phyloP scores from a whole-genome alignment of 2,329 filamentous ascomycete genomes.

The Diaporthe nobilis region DNA sequence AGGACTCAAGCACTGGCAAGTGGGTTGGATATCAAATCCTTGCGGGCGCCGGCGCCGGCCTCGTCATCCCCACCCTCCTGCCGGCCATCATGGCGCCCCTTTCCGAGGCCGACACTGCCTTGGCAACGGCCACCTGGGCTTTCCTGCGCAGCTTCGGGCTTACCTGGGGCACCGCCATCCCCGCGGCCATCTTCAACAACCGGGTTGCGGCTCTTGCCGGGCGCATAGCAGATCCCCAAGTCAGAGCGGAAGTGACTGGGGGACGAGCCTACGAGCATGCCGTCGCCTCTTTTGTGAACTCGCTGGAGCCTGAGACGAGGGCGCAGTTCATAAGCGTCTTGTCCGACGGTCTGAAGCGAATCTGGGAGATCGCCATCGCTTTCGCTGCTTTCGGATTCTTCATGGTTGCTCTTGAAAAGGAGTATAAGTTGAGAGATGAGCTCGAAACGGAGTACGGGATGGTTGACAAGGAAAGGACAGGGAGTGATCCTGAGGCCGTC shows the following conservation, averaged over 20 bases:
- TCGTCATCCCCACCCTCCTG: slow-evolving; percentile 57
- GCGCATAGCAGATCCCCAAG: background rate
- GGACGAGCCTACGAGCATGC: slow-evolving; percentile 49
- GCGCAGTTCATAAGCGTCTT: slow-evolving; percentile 45
- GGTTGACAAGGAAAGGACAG: slow-evolving; percentile 38
- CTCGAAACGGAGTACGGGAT: slow-evolving; percentile 50
- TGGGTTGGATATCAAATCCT: slow-evolving; percentile 61
- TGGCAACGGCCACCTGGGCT: slow-evolving; percentile 57
- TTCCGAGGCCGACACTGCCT: slow-evolving; percentile 53
- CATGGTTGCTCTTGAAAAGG: slow-evolving; percentile 43
- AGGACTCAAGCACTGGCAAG: slow-evolving; percentile 51
- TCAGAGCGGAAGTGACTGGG: slow-evolving; percentile 27
- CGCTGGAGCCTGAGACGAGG: slow-evolving; percentile 36
- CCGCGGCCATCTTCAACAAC: slow-evolving; percentile 56
- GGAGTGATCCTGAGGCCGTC: background rate
- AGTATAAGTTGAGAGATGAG: slow-evolving; percentile 46
- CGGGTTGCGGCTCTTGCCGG: slow-evolving; percentile 40
- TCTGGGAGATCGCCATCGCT: slow-evolving; percentile 49
- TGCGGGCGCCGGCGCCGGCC: slow-evolving; percentile 56
- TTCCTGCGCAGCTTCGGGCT: slow-evolving; percentile 64
- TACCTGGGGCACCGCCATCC: slow-evolving; percentile 62
- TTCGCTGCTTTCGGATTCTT: slow-evolving; percentile 47
- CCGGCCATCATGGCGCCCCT: slow-evolving; percentile 60
- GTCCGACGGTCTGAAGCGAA: slow-evolving; percentile 34
- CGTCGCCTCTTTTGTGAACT: slow-evolving; percentile 43